Percentiles rank a stretch among this genome's conserved stretches.
Evolutionary conservation across 108 stramenopile genomes (phyloP).

Genomic region (Cyclotella distinguenda): DNA sequence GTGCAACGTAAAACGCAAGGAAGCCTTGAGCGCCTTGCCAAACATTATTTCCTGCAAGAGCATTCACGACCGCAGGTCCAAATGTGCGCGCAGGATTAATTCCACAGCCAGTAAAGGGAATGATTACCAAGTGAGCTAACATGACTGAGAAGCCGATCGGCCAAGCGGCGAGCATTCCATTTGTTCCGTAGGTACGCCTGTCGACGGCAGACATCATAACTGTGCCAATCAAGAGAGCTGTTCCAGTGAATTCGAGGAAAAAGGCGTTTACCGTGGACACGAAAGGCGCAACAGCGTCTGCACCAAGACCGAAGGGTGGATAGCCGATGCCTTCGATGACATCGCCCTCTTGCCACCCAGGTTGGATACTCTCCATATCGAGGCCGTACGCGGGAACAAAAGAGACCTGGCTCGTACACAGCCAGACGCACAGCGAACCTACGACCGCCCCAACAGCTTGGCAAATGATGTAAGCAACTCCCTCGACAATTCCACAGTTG

Average conservation of each 20-base stretch:
- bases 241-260: slow-evolving; percentile 51
- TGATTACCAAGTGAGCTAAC: slow-evolving; percentile 36
- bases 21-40: slow-evolving; percentile 37
- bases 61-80: slow-evolving; percentile 52
- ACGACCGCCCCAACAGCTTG: slow-evolving; percentile 45
- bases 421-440: slow-evolving; percentile 34
- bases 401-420: slow-evolving; percentile 14
- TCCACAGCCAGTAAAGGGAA: slow-evolving; percentile 67
- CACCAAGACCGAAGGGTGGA: slow-evolving; percentile 55
- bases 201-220: slow-evolving; percentile 40
- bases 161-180: slow-evolving; percentile 25
- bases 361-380: slow-evolving; percentile 11
- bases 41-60: slow-evolving; percentile 32
- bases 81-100: slow-evolving; percentile 66
- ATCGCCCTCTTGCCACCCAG: slow-evolving; percentile 11
- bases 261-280: slow-evolving; percentile 40
- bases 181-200: slow-evolving; percentile 11
- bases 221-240: slow-evolving; percentile 38
- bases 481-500: slow-evolving; percentile 15
- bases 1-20: slow-evolving; percentile 41
- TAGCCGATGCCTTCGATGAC: slow-evolving; percentile 24
- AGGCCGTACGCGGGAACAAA: slow-evolving; percentile 6
- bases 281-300: slow-evolving; percentile 27
- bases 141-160: slow-evolving; percentile 49
- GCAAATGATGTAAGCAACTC: slow-evolving; percentile 17